Base-by-base conservation (phyloP, 257 asterid genomes). In the Lantana camara region DNA sequence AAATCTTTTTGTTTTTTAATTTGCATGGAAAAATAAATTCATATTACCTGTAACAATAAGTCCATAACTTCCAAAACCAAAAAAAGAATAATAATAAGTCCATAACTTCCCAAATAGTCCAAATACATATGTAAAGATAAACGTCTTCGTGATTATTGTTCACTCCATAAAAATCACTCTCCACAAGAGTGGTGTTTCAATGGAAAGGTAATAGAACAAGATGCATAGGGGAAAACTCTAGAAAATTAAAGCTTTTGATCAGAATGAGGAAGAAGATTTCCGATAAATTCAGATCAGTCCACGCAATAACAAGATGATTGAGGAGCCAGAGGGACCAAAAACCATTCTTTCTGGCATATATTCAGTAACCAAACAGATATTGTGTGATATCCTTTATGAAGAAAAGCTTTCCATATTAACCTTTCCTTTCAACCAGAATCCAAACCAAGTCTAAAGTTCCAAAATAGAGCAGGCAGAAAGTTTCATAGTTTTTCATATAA, bases 161-260 rank as follows among this genome's bases (percentile, higher is more conserved):
- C 16, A 9, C 60, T 45, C 73, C 52, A 48, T 49, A 58, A 44
- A 48, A 13, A 63, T 56, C 58, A 24, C 20, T 63, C n/a, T 47
- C 35, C 13, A 17, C 51, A 24, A 8, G 29, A n/a, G 13, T 3
- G 15, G 17, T 64, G 32, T 22, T 16, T 20, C 35, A 30, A 60
- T 6, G 12, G 4, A 51, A 44, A 44, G 23, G 50, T 16, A 59
- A 29, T 14, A 44, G 14, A 41, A 56, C 55, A 67, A 21, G 44
- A 67, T 38, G 13, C 32, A 41, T 29, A 17, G 23, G 41, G 9
- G 1, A 41, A 23, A 66, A 23, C 64, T 17, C 50, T 21, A 27
- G 72, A 55, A 42, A 24, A 32, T 24, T 44, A 27, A 16, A 41
- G 21, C 6, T 42, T n/a, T 42, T 57, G 14, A 40, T 22, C 27